phyloP scores from a whole-genome alignment of 1,284 basidiomycete genomes.

The Austroboletus novae-zelandiae region DNA sequence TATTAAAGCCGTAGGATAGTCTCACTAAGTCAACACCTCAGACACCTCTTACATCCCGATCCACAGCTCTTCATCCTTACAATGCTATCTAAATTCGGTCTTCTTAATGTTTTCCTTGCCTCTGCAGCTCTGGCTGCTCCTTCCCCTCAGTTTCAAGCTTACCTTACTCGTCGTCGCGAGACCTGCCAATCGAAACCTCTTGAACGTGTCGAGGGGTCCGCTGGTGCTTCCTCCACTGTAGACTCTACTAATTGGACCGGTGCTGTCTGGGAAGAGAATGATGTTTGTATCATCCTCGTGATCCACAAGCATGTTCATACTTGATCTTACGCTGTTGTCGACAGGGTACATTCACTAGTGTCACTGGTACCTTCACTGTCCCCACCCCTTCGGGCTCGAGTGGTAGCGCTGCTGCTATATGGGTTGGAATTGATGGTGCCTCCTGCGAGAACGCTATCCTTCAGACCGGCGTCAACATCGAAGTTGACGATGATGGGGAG shows the following conservation, averaged over 20 bases:
- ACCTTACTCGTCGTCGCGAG: slow-evolving; percentile 9
- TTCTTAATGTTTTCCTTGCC: slow-evolving; percentile 21
- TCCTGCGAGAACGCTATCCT: neutral
- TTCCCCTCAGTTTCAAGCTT: slow-evolving; percentile 12
- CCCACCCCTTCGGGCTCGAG: slow-evolving; percentile 6
- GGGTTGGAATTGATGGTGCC: slow-evolving; percentile 18
- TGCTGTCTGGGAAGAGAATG: neutral
- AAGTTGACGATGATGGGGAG: neutral
- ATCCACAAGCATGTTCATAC: neutral
- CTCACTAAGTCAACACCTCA: too few relatives aligned
- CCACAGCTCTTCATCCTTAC: neutral
- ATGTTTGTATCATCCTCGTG: slow-evolving; percentile 8
- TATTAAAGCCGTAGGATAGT: too few relatives aligned
- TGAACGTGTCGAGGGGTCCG: neutral
- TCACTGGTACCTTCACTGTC: slow-evolving; percentile 19
- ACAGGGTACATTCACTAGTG: slow-evolving; percentile 18
- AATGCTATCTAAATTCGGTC: slow-evolving; percentile 19
- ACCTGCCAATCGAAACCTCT: neutral
- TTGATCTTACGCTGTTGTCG: neutral
- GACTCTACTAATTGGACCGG: slow-evolving; percentile 15
- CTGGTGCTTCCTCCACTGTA: neutral
- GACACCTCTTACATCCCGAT: neutral
- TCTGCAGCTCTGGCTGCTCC: slow-evolving; percentile 2
- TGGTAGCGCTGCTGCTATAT: slow-evolving; percentile 1
- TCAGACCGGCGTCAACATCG: neutral